phyloP scores from a whole-genome alignment of 129 eudicot species.

The Rutidosis leptorrhynchoides region DNA sequence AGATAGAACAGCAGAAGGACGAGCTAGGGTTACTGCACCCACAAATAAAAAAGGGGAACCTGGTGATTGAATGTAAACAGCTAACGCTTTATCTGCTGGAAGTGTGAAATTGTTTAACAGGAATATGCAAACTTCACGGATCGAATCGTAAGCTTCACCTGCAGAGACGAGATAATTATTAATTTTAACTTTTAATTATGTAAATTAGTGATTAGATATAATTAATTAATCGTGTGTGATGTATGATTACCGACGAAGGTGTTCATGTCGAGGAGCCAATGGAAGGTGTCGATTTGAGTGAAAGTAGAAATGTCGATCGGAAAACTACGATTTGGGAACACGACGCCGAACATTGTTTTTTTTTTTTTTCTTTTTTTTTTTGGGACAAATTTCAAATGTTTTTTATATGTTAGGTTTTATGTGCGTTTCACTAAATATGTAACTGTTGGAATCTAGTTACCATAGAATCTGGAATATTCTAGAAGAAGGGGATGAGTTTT shows the following conservation, averaged over 20 bases:
- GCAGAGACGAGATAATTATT: not conserved
- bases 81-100: conserved; percentile 91
- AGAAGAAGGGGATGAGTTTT: not conserved
- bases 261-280: conserved; percentile 96
- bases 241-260: conserved; percentile 58
- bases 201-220: too few relatives aligned
- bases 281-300: conserved; percentile 88
- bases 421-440: not conserved
- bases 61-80: conserved; percentile 83
- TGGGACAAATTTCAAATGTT: too few relatives aligned
- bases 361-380: not conserved
- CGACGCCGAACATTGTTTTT: conserved; percentile 65
- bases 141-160: conserved; percentile 80
- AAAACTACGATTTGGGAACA: conserved; percentile 90
- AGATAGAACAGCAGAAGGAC: conserved; percentile 78
- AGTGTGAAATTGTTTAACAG: conserved; percentile 71
- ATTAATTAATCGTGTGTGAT: not conserved
- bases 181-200: not conserved
- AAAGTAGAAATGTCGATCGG: conserved; percentile 90
- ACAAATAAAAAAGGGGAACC: conserved; percentile 76
- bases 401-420: not conserved
- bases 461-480: not conserved
- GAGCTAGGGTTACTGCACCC: conserved; percentile 72
- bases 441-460: not conserved
- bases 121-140: conserved; percentile 74